Percentiles rank a stretch among this genome's conserved stretches.
Conservation (phyloP, 2,329 filamentous ascomycete genomes). For the Domatiomyces catenatus region DNA sequence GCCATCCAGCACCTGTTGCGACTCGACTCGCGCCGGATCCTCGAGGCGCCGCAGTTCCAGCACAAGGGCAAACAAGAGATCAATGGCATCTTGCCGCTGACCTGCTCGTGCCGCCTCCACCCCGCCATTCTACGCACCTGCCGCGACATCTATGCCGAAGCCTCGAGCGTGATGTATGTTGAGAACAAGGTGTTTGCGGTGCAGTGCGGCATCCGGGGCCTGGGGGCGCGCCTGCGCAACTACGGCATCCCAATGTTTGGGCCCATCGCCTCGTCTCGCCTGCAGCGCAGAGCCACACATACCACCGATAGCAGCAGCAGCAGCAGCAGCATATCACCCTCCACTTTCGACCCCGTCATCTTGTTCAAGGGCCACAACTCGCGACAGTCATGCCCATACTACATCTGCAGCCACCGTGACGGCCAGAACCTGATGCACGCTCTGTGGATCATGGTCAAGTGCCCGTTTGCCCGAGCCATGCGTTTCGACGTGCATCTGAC, state of each 20-base stretch:
- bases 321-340: not conserved
- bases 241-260: slow-evolving; percentile 11
- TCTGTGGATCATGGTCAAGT: slow-evolving; percentile 12
- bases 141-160: slow-evolving; percentile 8
- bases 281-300: not conserved
- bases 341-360: slow-evolving; percentile 8
- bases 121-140: slow-evolving; percentile 8
- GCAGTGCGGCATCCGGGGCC: slow-evolving; percentile 9
- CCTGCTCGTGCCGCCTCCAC: slow-evolving; percentile 7
- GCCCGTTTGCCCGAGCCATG: slow-evolving; percentile 10
- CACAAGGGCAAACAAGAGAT: slow-evolving; percentile 12
- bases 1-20: slow-evolving; percentile 6
- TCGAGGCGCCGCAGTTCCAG: slow-evolving; percentile 11
- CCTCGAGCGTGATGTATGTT: slow-evolving; percentile 6
- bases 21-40: slow-evolving; percentile 7
- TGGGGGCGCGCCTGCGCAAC: slow-evolving; percentile 10
- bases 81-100: slow-evolving; percentile 8
- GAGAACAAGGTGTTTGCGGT: slow-evolving; percentile 11
- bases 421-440: slow-evolving; percentile 9
- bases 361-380: slow-evolving; percentile 6
- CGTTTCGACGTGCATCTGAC: slow-evolving; percentile 7
- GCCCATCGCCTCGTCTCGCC: slow-evolving; percentile 4
- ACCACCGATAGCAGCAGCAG: not conserved
- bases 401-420: slow-evolving; percentile 10
- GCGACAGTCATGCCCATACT: slow-evolving; percentile 7